Evolutionary conservation across 306 rosid genomes (phyloP).

Genomic region (Echinosophora koreensis): DNA sequence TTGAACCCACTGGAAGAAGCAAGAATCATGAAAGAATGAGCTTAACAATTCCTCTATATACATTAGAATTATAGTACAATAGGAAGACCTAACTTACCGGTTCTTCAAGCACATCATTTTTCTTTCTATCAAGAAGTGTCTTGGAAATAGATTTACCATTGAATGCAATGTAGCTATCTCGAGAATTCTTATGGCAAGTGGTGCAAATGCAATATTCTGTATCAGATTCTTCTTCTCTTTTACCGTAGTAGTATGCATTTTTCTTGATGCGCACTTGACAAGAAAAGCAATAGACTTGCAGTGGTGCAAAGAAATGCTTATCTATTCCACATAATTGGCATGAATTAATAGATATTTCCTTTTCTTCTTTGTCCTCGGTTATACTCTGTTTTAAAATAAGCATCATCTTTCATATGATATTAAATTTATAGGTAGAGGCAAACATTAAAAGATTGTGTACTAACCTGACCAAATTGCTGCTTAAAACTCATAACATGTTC

Average conservation of each 20-base stretch:
- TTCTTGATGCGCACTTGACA: constrained; percentile 53
- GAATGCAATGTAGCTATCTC: constrained; percentile 48
- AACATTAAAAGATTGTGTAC: constrained; percentile 11
- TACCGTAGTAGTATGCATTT: constrained; percentile 45
- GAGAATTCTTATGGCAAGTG: constrained; percentile 51
- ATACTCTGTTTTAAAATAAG: constrained; percentile 48
- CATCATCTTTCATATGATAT: constrained; percentile 28
- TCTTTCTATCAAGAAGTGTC: constrained; percentile 48
- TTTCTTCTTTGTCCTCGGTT: constrained; percentile 27
- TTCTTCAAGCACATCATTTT: constrained; percentile 56
- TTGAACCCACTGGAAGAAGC: constrained; percentile 67
- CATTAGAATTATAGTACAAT: constrained; percentile 27
- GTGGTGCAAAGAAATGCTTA: constrained; percentile 48
- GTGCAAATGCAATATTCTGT: constrained; percentile 53
- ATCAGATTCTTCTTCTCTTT: constrained; percentile 48
- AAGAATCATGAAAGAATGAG: constrained; percentile 21
- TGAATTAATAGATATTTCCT: constrained; percentile 33
- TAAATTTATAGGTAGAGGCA: not conserved
- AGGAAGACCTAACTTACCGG: constrained; percentile 48
- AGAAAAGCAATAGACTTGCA: constrained; percentile 53
- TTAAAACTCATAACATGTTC: constrained; percentile 56
- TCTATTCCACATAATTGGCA: constrained; percentile 62
- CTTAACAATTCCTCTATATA: constrained; percentile 15
- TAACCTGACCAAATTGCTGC: constrained; percentile 51
- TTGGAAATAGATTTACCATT: constrained; percentile 53